Base-by-base conservation (phyloP, 1,284 basidiomycete species). In the Malassezia brasiliensis region DNA sequence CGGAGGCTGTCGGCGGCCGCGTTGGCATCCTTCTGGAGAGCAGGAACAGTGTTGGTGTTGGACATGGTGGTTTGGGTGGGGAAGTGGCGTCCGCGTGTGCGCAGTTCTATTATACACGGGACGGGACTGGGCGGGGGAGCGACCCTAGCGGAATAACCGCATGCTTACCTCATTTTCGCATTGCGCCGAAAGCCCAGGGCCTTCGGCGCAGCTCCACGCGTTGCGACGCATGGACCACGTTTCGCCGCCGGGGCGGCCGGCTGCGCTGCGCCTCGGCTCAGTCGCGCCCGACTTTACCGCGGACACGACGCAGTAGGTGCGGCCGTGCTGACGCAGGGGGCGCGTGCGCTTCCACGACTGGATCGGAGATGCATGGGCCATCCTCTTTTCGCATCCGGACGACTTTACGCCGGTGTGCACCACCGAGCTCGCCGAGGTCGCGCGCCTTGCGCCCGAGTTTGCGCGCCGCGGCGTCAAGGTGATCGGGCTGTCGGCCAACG, bases 391-490 rank as follows among this genome's bases (percentile, higher is more conserved):
- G 47, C 93, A 96, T 77, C 93, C 91, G 1, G 91, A 86, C 59
- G 79, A 79, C 68, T 80, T 74, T 52, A 75, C 68, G 41, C 74
- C 69, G 69, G 76, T 77, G 12, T 77, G 77, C 67, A 77, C 94
- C 46, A 99, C 94, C 48, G 94, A 98, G 79, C 85, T 99, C 48
- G 90, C 88, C 52, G 91, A 94, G 73, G 90, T 96, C 32, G 86
- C 93, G 38, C 84, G 87, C 66, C 84, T 86, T 59, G 80, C 82
- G n/a, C 78, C 79, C 15, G 90, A 96, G 76, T 99, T 96, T 76
- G 79, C 77, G 60, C 83, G 83, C 71, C 86, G 93, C 60, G 84
- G 84, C 61, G 90, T 96, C 69, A 96, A 98, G 79, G 81, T 67
- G 5, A 66, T 69, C 37, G 67, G 69, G 39, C 84, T 98, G 58